A percentile compares a stretch with the other conserved stretches of the same genome.
phyloP scores from a whole-genome alignment of 495 filamentous ascomycete species.

The Talaromyces nanjingensis region DNA sequence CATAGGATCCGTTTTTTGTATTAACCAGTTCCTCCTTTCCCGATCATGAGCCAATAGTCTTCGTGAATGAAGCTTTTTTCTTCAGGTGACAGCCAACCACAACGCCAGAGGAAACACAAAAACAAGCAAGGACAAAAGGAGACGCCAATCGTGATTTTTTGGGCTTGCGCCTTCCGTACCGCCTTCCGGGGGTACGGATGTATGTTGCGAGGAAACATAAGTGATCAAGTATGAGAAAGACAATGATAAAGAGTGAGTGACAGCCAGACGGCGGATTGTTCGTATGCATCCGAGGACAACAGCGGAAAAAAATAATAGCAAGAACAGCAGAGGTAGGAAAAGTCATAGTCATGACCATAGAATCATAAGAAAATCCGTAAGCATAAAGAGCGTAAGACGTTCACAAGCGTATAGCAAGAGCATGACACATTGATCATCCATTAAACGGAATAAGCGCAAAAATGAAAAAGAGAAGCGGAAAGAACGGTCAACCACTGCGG shows the following conservation, averaged over 20 bases:
- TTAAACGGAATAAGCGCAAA: background rate
- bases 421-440: slow-evolving; percentile 7
- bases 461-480: background rate
- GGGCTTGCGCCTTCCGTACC: background rate
- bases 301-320: background rate
- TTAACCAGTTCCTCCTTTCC: background rate
- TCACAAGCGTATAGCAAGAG: background rate
- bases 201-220: background rate
- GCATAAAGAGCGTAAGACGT: slow-evolving; percentile 8
- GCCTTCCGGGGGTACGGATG: background rate
- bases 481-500: slow-evolving; percentile 11
- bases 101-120: background rate
- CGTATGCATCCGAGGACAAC: background rate
- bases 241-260: background rate
- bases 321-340: background rate
- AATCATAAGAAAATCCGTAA: background rate
- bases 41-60: background rate
- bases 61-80: background rate
- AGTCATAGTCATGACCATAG: slow-evolving; percentile 11
- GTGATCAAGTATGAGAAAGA: background rate
- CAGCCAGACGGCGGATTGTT: background rate
- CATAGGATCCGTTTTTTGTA: background rate
- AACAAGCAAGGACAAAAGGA: background rate
- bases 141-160: background rate
- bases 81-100: background rate